A percentile compares a stretch with the other conserved stretches of the same genome.
Evolutionary conservation across 768 basidiomycete species (phyloP).

Genomic region (Tricholoma bakamatsutake): DNA sequence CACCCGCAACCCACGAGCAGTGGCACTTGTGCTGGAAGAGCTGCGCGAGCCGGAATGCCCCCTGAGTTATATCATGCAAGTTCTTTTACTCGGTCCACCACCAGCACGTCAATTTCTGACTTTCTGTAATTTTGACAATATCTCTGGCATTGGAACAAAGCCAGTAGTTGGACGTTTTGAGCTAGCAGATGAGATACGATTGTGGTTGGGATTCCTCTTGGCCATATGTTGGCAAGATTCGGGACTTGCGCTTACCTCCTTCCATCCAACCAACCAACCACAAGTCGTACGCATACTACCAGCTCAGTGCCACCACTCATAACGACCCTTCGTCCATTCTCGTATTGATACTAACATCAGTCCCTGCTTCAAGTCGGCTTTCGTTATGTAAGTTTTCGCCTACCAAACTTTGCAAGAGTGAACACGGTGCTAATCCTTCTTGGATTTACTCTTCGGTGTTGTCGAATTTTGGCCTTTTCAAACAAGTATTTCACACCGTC

Average conservation of each 20-base stretch:
- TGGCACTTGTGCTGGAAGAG: background rate
- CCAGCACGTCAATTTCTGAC: constrained; percentile 8
- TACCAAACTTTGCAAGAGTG: constrained; percentile 7
- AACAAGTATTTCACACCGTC: constrained; percentile 2
- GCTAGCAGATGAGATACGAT: constrained; percentile 16
- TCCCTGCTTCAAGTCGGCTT: constrained; percentile 6
- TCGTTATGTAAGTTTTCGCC: constrained; percentile 29
- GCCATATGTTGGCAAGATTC: constrained; percentile 12
- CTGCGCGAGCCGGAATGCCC: background rate
- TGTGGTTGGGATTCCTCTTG: constrained; percentile 15
- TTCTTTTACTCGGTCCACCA: constrained; percentile 14
- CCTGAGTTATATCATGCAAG: constrained; percentile 10
- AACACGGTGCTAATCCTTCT: constrained; percentile 13
- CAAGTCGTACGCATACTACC: constrained; percentile 4
- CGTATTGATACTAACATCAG: constrained; percentile 8
- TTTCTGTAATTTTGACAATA: constrained; percentile 8
- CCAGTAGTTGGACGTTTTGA: constrained; percentile 11
- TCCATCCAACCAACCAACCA: constrained; percentile 8
- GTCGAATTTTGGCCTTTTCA: constrained; percentile 1
- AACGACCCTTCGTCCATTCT: constrained; percentile 1
- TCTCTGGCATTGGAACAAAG: constrained; percentile 11
- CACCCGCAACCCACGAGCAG: no score
- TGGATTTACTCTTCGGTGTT: constrained; percentile 4
- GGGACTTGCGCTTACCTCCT: constrained; percentile 5
- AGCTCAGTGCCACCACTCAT: background rate